phyloP scores from a whole-genome alignment of 2,329 filamentous ascomycete genomes.

The Fusarium anthophilum region DNA sequence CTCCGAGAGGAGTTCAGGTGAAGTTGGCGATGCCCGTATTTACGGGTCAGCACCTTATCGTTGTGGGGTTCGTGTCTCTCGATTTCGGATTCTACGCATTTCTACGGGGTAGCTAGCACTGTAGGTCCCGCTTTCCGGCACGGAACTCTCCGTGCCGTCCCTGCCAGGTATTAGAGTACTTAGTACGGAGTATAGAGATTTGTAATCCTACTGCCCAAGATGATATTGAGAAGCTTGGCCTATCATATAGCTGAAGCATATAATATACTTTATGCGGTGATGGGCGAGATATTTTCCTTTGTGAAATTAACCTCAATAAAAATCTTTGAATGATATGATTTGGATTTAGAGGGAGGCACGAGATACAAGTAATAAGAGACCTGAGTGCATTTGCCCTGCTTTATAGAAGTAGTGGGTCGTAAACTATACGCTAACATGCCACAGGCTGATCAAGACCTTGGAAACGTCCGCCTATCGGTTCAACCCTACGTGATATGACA shows the following conservation, averaged over 20 bases:
- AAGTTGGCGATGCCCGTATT: not conserved
- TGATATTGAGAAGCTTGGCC: not conserved
- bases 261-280: not conserved
- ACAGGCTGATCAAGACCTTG: too few species aligned
- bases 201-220: not conserved
- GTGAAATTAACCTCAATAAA: not conserved
- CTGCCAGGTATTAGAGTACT: not conserved
- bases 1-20: accelerated
- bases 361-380: too few species aligned
- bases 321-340: accelerated
- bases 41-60: not conserved
- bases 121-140: accelerated
- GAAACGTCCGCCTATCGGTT: accelerated
- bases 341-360: not conserved
- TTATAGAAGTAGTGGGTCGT: too few species aligned
- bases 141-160: not conserved
- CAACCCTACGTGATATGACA: accelerated
- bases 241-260: not conserved
- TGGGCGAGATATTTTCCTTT: not conserved
- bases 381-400: accelerated
- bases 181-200: not conserved
- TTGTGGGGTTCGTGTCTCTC: not conserved
- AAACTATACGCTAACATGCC: too few species aligned
- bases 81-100: not conserved
- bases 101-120: too few species aligned